Conservation (phyloP, 73 alveolate genomes). For the Paramecium biaurelia region DNA sequence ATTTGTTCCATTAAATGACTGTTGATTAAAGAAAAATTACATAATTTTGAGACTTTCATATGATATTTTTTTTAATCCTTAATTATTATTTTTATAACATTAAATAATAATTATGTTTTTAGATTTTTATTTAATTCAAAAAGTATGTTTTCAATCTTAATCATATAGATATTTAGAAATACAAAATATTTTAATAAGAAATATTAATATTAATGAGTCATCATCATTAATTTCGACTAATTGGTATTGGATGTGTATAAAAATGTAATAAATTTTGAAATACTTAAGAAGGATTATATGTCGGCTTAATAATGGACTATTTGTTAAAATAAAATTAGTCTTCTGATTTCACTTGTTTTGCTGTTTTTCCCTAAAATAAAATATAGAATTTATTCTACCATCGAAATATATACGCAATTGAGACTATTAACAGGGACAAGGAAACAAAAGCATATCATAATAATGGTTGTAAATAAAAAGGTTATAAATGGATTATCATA, state of each 20-base stretch:
- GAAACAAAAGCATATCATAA: not conserved
- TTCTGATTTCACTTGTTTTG: not conserved
- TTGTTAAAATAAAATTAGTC: not conserved
- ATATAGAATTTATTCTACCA: not conserved
- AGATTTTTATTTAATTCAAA: no score
- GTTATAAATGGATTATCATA: constrained; percentile 32
- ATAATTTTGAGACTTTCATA: not conserved
- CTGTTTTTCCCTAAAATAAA: not conserved
- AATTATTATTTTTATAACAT: no score
- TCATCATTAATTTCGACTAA: not conserved
- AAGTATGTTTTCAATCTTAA: no score
- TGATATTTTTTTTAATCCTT: no score
- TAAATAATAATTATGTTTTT: no score
- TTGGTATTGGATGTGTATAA: not conserved
- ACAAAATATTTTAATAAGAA: not conserved
- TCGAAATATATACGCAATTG: not conserved
- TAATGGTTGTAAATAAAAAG: not conserved
- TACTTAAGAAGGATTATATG: not conserved
- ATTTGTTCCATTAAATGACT: not conserved
- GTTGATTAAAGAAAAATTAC: no score
- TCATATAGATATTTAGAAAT: not conserved
- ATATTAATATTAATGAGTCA: not conserved
- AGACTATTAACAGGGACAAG: not conserved
- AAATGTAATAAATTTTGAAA: not conserved
- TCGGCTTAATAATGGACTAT: not conserved